These are phyloP conservation scores for Ashbya aceris DNA, from an alignment of 1,139 yeast species.

Conservation along the genomic window DNA sequence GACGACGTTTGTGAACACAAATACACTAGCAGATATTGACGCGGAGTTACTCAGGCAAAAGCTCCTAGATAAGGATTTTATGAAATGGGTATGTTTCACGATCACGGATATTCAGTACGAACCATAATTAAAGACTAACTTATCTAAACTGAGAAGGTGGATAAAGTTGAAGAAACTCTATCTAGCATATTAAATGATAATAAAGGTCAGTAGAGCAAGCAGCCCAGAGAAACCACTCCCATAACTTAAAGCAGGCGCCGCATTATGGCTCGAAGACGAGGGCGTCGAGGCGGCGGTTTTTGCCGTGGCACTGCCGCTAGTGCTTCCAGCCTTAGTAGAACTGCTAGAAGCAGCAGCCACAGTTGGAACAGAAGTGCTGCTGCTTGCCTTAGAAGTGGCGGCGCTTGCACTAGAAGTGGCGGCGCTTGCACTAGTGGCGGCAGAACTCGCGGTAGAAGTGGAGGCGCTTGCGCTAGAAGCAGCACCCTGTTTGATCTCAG, in stretches of 20 bases:
- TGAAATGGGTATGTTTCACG: constrained; percentile 23
- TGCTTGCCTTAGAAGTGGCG: too few relatives aligned
- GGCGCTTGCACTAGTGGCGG: too few relatives aligned
- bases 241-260: background rate
- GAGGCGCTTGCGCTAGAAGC: too few relatives aligned
- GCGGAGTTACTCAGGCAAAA: constrained; percentile 17
- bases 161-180: constrained; percentile 1
- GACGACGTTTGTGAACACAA: background rate
- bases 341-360: too few relatives aligned
- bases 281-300: background rate
- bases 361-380: too few relatives aligned
- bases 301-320: too few relatives aligned
- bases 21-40: constrained; percentile 9
- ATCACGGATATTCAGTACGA: background rate
- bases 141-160: background rate
- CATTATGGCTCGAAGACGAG: background rate
- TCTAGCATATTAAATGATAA: background rate
- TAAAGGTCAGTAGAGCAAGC: background rate
- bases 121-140: background rate
- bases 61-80: constrained; percentile 21
- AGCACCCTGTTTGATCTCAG: too few relatives aligned
- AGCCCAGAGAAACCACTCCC: too few relatives aligned
- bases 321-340: too few relatives aligned
- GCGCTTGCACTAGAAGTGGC: too few relatives aligned
- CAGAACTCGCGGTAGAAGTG: too few relatives aligned